Evolutionary conservation across 345 rosid genomes (phyloP), one percentile per base, ranked within the genome.

Genomic region (Sisymbrium altissimum): DNA sequence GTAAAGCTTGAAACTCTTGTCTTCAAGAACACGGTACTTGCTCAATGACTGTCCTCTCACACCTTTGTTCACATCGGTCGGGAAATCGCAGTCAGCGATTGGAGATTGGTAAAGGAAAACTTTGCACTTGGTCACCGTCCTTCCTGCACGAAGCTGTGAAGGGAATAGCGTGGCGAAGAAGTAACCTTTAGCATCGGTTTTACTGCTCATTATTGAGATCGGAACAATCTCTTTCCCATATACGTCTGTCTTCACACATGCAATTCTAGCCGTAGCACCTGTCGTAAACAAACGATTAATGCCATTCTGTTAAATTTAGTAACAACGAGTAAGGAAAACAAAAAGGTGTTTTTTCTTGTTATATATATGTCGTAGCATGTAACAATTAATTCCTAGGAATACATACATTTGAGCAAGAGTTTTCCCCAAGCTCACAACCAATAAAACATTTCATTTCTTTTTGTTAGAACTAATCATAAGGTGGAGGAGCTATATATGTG

Each of bases 241-340:
- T 32, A 21, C 73, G 13, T 85, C 96, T 2, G 33, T 50, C 15
- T 75, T 84, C 7, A 79, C 68, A 57, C 93, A 88, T 43, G 88
- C 71, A 17, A 88, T 78, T 68, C 87, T 87, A 11, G 81, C 84
- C 46, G 76, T 75, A 36, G 87, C 89, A 55, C 89, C 89, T 84
- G 74, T 38, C 32, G 30, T 21, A 50, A 35, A 12, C 36, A 19
- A 43, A 52, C 57, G 35, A 12, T 6, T 29, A 52, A 40, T 35
- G 33, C 4, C 14, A 57, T 36, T 18, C 17, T 21, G 23, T 19
- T 11, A 35, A 18, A 9, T 27, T 14, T 29, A 27, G 38, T 54
- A 32, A 64, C 60, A 39, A 36, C 4, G 1, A 21, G 15, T n/a
- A 15, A 27, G 1, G 5, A 41, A 0, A 43, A 9, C 2, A 0